Evolutionary conservation across 2,329 filamentous ascomycete genomes (phyloP).

Genomic region (Coniochaeta sp.): DNA sequence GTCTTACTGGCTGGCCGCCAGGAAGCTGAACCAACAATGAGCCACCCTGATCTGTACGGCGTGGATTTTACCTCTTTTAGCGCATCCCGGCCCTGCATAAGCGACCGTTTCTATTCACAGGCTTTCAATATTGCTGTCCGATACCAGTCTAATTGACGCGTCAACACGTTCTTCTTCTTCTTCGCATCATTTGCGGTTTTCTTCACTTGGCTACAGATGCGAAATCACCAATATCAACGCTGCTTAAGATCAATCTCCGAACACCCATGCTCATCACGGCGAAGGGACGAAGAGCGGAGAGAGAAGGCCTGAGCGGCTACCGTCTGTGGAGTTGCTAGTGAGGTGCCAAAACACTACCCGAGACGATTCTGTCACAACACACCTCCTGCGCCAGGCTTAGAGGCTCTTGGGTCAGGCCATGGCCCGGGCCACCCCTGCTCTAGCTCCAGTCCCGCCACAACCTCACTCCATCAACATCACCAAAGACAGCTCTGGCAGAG

Average conservation of each 20-base stretch:
- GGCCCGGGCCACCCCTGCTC: slow-evolving; percentile 4
- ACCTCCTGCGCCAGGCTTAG: slow-evolving; percentile 15
- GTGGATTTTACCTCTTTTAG: background rate
- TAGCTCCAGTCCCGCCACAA: background rate
- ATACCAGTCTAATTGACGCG: no score
- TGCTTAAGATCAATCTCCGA: background rate
- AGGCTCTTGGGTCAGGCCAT: slow-evolving; percentile 1
- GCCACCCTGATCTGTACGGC: background rate
- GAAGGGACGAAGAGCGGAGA: background rate
- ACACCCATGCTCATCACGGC: background rate
- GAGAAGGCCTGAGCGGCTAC: slow-evolving; percentile 14
- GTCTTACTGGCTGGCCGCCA: background rate
- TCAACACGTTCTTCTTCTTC: no score
- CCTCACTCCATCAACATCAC: slow-evolving; percentile 1
- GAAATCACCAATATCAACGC: background rate
- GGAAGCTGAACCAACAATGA: no score
- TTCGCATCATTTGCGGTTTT: no score
- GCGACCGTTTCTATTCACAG: background rate
- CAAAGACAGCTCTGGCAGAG: background rate
- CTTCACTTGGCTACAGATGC: no score
- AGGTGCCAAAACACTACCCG: slow-evolving; percentile 36
- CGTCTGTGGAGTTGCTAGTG: slow-evolving; percentile 14
- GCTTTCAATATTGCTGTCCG: no score
- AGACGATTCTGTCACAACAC: slow-evolving; percentile 42
- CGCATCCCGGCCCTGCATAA: background rate